Conservation (phyloP, 148 eudicot genomes). For the Silene uniflora region DNA sequence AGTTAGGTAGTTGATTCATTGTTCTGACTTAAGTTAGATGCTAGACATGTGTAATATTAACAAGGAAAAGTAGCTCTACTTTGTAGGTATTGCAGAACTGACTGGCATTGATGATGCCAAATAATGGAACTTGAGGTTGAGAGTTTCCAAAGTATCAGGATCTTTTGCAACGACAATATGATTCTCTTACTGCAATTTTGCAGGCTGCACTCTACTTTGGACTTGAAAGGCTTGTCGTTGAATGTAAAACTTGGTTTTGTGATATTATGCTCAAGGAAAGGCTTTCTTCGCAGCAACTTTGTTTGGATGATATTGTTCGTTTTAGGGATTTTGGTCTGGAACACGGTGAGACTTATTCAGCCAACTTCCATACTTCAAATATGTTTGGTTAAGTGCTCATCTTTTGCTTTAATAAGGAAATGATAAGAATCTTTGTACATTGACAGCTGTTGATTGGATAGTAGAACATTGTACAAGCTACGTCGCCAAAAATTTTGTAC, state of each 20-base stretch:
- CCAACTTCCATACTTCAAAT: slow-evolving; percentile 1
- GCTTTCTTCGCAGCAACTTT: slow-evolving; percentile 31
- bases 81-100: background rate
- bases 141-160: background rate
- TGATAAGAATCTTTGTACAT: slow-evolving; percentile 28
- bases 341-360: slow-evolving; percentile 43
- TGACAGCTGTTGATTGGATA: slow-evolving; percentile 71
- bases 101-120: background rate
- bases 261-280: slow-evolving; percentile 27
- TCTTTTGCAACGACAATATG: background rate
- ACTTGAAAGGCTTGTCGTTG: slow-evolving; percentile 53
- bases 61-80: background rate
- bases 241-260: slow-evolving; percentile 61
- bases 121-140: background rate
- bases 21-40: background rate
- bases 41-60: background rate
- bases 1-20: background rate
- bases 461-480: slow-evolving; percentile 58
- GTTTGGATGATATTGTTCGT: slow-evolving; percentile 40
- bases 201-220: slow-evolving; percentile 92
- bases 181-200: slow-evolving; percentile 12
- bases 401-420: slow-evolving; percentile 29
- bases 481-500: slow-evolving; percentile 84
- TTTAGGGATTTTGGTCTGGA: slow-evolving; percentile 63
- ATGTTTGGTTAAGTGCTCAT: background rate